Evolutionary conservation across 352 stramenopile genomes (phyloP), one percentile per base, ranked within the genome.

Genomic region (Pythium aquatile): DNA sequence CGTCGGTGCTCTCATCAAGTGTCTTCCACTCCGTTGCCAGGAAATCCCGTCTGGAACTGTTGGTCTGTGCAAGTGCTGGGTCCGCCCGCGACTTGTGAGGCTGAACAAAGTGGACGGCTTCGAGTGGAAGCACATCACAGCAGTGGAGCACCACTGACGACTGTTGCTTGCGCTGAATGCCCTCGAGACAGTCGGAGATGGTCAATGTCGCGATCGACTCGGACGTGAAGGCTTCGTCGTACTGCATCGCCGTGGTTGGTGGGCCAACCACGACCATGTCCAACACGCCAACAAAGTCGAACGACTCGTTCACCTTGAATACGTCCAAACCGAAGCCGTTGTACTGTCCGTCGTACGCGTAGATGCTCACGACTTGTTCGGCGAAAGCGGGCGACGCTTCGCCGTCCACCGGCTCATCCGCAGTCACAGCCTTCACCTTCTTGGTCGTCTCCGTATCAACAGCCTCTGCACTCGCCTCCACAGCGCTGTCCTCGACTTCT

Each of bases 301-400:
- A 94, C 16, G 83, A 74, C 55, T 91, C 81, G 71, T 94, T 94
- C 51, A 94, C 83, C 60, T 86, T 90, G 61, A 91, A 94, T 5
- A 68, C 70, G 48, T 88, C 77, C 32, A 88, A 33, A 3, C 62
- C 37, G 4, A 79, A 59, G 51, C 75, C 70, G 32, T 74, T 66
- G 66, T 83, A 88, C 62, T 91, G 80, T 1, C 73, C 73, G 16
- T 90, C 84, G 53, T 93, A 93, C 6, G 91, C 80, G 65, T 88
- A 93, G 30, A 93, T 75, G 33, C 65, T 88, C 29, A 93, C 66
- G 4, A 83, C 59, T 17, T 83, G 67, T 10, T 73, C 66, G 3
- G 66, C 55, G 33, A 83, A 69, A 17, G 68, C 48, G 5, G 33
- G 28, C 30, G 49, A 52, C 10, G 56, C 60, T 5, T 30, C 60